Evolutionary conservation across 805 yeast species (phyloP).

Genomic region (Ogataea methanolica): DNA sequence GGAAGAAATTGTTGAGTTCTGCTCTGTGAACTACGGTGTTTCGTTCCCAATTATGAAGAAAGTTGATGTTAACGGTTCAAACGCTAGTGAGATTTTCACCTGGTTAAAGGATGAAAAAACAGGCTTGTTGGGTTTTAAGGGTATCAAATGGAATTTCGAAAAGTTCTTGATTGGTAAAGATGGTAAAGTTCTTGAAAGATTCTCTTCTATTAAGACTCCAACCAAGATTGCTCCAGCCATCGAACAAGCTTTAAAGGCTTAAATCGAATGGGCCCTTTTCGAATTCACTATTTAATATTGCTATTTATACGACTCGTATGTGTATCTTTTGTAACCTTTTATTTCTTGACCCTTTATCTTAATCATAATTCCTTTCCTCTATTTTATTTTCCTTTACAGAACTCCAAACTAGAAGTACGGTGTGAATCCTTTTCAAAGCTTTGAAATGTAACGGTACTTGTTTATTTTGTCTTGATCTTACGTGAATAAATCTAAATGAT

Average conservation of each 20-base stretch:
- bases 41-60: constrained; percentile 84
- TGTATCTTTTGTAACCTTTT: neutral
- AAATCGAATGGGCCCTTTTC: neutral
- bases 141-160: constrained; percentile 60
- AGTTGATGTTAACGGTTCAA: constrained; percentile 82
- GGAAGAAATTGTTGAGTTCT: constrained; percentile 67
- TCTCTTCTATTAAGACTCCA: constrained; percentile 67
- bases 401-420: too few species aligned
- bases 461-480: too few species aligned
- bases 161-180: constrained; percentile 51
- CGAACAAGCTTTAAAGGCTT: constrained; percentile 45
- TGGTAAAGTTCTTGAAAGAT: constrained; percentile 51
- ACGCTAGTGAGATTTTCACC: constrained; percentile 75
- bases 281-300: neutral
- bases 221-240: constrained; percentile 50
- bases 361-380: too few species aligned
- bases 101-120: constrained; percentile 62
- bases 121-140: constrained; percentile 64
- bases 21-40: constrained; percentile 82
- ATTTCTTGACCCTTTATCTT: neutral
- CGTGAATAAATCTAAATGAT: too few species aligned
- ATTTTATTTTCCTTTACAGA: too few species aligned
- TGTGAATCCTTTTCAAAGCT: too few species aligned
- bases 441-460: too few species aligned
- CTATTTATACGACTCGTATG: neutral